Evolutionary conservation across 1,284 basidiomycete species (phyloP), one percentile per base, ranked within the genome.

Genomic region (Mrakiaceae sp.): DNA sequence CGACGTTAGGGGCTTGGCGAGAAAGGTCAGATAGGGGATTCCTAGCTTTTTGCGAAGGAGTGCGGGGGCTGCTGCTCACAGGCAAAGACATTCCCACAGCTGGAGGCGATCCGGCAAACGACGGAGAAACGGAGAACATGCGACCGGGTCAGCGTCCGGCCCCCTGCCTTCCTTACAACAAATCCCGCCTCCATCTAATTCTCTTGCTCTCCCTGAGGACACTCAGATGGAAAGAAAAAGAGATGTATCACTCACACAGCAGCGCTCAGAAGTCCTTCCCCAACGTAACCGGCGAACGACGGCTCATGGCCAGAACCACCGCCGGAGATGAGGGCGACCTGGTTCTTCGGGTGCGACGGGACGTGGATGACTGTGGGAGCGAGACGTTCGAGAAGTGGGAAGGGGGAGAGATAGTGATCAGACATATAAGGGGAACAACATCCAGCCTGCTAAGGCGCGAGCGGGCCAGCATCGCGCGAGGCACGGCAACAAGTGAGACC

Each of bases 1-100:
- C 82, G 9, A 89, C 82, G 71, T 87, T 94, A 2, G 91, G 91
- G 50, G 89, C 91, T 3, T 91, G 88, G 73, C 94, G 93, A 40
- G 93, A 79, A 71, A 85, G 88, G 10, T 93, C 93, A 27, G 27
- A 27, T 27, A 27, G 27, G 27, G 27, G 2, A 27, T 27, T 27
- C 27, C 27, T 27, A 2, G 27, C 27, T 27, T 27, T 27, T 27
- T 27, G 27, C 27, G 27, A 27, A 27, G 27, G 27, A 27, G 2
- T 2, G 27, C 27, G 1, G 27, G 27, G 27, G 44, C 40, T 46
- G 4, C 14, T 27, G 10, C 54, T 39, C 62, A 57, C 62, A 64
- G 1, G 63, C 63, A 55, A 64, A 64, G 16, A 55, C 51, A 40
- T 64, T 64, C 12, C 63, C 63, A 8, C 51, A 59, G 11, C 27